phyloP scores from a whole-genome alignment of 495 filamentous ascomycete species.

The Usnea hakonensis region DNA sequence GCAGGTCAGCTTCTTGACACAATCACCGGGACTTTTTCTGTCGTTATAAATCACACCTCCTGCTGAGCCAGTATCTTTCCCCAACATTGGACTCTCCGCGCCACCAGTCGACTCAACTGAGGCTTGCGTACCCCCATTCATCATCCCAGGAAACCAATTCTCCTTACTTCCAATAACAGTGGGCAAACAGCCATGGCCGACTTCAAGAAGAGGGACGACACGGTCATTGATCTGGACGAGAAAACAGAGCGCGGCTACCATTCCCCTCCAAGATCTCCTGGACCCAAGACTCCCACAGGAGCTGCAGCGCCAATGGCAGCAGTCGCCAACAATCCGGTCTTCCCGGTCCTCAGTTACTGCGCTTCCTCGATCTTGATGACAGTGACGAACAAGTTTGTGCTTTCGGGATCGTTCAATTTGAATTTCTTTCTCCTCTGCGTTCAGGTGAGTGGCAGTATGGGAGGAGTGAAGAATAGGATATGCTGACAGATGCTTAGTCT shows the following conservation, averaged over 20 bases:
- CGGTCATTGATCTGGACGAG: conserved; percentile 65
- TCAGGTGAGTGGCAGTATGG: conserved; percentile 57
- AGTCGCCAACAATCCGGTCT: conserved; percentile 60
- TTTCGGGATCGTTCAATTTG: conserved; percentile 88
- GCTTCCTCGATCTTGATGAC: conserved; percentile 96
- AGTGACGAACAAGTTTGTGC: conserved; percentile 96
- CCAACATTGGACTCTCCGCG: neutral
- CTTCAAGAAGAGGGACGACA: conserved; percentile 83
- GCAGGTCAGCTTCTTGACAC: neutral
- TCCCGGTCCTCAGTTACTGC: conserved; percentile 88
- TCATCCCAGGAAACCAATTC: neutral
- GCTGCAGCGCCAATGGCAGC: conserved; percentile 25
- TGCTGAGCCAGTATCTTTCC: neutral
- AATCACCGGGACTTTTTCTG: neutral
- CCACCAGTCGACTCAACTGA: neutral
- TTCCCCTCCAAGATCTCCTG: conserved; percentile 29
- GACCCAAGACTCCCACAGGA: conserved; percentile 31
- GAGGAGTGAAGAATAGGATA: neutral
- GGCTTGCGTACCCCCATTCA: conserved; percentile 2
- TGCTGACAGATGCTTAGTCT: conserved; percentile 47
- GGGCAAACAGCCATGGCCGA: conserved; percentile 48
- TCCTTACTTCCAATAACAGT: neutral
- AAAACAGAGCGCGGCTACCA: conserved; percentile 47
- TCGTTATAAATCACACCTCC: neutral
- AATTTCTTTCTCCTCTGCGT: conserved; percentile 91